Conservation (phyloP, 2,329 filamentous ascomycete species). For the Byssoonygena ceratinophila region DNA sequence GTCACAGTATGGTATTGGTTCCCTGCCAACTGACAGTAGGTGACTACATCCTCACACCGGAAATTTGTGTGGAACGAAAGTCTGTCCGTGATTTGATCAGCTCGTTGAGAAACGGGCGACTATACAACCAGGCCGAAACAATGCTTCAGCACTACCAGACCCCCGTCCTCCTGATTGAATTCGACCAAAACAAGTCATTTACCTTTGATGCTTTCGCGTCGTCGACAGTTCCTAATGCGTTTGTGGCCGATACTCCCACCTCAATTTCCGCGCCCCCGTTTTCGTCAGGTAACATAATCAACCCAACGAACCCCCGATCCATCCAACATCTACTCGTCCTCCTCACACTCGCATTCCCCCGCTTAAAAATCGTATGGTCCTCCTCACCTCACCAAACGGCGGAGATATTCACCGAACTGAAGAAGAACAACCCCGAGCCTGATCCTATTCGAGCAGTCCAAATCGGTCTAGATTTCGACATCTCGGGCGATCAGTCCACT, state of each 20-base stretch:
- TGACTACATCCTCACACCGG: constrained; percentile 86
- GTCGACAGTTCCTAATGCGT: constrained; percentile 32
- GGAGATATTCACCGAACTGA: constrained; percentile 89
- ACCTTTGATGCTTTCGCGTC: constrained; percentile 62
- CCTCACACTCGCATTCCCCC: constrained; percentile 82
- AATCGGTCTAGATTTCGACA: constrained; percentile 59
- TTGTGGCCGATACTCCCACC: constrained; percentile 46
- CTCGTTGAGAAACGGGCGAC: constrained; percentile 80
- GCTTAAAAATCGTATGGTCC: constrained; percentile 85
- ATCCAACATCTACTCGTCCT: constrained; percentile 87
- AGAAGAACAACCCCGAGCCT: constrained; percentile 79
- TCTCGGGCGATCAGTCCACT: constrained; percentile 18
- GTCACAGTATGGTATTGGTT: constrained; percentile 74
- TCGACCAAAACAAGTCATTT: constrained; percentile 94
- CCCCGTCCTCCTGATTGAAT: constrained; percentile 91
- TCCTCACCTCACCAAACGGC: constrained; percentile 89
- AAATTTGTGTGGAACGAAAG: constrained; percentile 90
- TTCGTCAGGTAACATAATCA: constrained; percentile 52
- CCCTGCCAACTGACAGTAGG: constrained; percentile 94
- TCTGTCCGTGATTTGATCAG: constrained; percentile 82
- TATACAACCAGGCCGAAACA: constrained; percentile 83
- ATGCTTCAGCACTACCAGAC: constrained; percentile 90
- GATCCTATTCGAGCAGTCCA: constrained; percentile 80
- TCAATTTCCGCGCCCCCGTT: constrained; percentile 42
- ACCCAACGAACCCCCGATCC: constrained; percentile 56